A percentile compares a stretch with the other conserved stretches of the same genome.
Conservation (phyloP, 176 grass and related monocot genomes). For the Stipa capillata region DNA sequence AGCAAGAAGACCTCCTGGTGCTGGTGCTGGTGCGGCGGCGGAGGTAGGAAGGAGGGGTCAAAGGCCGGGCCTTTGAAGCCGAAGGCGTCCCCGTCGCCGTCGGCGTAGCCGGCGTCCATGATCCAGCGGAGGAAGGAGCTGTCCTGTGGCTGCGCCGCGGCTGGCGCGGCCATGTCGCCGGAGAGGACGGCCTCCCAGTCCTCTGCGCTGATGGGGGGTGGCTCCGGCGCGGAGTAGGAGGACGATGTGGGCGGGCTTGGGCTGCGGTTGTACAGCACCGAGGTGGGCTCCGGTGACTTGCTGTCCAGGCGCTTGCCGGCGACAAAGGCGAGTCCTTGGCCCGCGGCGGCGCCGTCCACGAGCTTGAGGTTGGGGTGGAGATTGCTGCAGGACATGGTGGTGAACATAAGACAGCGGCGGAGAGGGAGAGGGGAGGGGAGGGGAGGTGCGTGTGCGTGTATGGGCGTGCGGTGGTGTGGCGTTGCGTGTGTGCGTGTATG, state of each 20-base stretch:
- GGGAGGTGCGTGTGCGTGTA: no score
- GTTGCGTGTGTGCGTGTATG: slow-evolving; percentile 9
- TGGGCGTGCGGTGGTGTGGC: slow-evolving; percentile 5
- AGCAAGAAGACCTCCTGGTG: background rate
- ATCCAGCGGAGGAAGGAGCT: slow-evolving; percentile 36
- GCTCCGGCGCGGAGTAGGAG: background rate
- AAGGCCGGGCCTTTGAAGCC: slow-evolving; percentile 20
- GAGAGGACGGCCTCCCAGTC: slow-evolving; percentile 26
- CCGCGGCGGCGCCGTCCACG: background rate
- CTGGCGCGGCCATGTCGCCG: slow-evolving; percentile 4
- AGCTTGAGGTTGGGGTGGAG: background rate
- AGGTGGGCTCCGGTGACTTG: slow-evolving; percentile 39
- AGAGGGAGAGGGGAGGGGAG: no score
- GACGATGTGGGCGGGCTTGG: slow-evolving; percentile 32
- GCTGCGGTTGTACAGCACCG: slow-evolving; percentile 48
- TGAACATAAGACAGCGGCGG: background rate
- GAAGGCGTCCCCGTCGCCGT: slow-evolving; percentile 20
- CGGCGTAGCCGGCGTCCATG: slow-evolving; percentile 19
- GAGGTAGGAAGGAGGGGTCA: background rate
- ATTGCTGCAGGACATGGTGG: background rate
- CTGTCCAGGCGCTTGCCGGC: background rate
- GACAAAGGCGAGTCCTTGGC: background rate
- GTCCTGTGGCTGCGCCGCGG: slow-evolving; percentile 2
- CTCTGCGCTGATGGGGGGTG: slow-evolving; percentile 27
- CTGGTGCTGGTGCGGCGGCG: background rate